A percentile compares a stretch with the other conserved stretches of the same genome.
phyloP scores from a whole-genome alignment of 495 filamentous ascomycete species.

The Penicillium pulvis region DNA sequence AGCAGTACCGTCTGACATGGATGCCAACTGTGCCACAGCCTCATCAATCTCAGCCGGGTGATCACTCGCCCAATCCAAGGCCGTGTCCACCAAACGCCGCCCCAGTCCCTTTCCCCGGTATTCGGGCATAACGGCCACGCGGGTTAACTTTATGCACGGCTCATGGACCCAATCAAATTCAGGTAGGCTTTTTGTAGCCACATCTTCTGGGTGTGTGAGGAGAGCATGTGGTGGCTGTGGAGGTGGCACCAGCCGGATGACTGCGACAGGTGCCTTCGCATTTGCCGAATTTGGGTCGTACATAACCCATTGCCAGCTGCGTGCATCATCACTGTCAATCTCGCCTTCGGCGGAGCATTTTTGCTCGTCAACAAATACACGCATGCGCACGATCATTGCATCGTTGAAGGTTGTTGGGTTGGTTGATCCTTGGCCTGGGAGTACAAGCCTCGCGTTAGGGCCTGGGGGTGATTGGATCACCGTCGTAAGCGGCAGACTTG shows the following conservation, averaged over 20 bases:
- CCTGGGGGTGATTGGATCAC: slow-evolving; percentile 29
- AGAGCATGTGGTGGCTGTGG: slow-evolving; percentile 64
- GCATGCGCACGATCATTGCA: slow-evolving; percentile 74
- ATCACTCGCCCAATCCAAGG: slow-evolving; percentile 60
- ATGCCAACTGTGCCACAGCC: slow-evolving; percentile 29
- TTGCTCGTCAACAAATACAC: slow-evolving; percentile 81
- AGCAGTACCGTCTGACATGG: slow-evolving; percentile 40
- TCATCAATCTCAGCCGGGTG: slow-evolving; percentile 53
- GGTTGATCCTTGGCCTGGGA: slow-evolving; percentile 30
- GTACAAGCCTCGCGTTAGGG: slow-evolving; percentile 16
- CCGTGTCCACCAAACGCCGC: slow-evolving; percentile 60
- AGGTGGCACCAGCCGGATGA: slow-evolving; percentile 77
- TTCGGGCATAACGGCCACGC: slow-evolving; percentile 65
- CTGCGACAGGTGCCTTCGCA: slow-evolving; percentile 53
- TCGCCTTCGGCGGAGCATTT: slow-evolving; percentile 66
- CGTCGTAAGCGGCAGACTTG: slow-evolving; percentile 16
- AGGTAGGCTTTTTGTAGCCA: neutral
- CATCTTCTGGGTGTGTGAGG: slow-evolving; percentile 20
- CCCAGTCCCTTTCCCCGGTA: slow-evolving; percentile 67
- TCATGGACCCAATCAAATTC: slow-evolving; percentile 50
- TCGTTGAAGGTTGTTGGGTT: slow-evolving; percentile 67
- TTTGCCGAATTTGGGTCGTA: slow-evolving; percentile 41
- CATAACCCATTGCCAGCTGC: slow-evolving; percentile 80
- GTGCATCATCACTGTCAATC: slow-evolving; percentile 74
- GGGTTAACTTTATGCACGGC: slow-evolving; percentile 75